Conservation (phyloP, 257 asterid genomes). For the Solanum rostratum region DNA sequence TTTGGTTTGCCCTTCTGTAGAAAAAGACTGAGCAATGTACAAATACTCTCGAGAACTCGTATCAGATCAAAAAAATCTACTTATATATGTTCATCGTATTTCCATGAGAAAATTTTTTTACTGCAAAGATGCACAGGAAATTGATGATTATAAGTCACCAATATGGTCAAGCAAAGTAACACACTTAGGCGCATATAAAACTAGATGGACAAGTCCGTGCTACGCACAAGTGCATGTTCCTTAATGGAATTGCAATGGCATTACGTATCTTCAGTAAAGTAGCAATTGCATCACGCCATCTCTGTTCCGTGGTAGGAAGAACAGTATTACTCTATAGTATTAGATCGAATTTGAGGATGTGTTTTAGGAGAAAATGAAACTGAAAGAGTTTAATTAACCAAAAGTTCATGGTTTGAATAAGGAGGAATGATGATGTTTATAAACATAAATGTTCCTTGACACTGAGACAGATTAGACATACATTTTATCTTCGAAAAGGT, state of each 20-base stretch:
- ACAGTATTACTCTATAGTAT: neutral
- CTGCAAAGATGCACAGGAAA: neutral
- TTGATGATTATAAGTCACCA: no score
- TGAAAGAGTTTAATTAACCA: no score
- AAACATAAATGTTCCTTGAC: neutral
- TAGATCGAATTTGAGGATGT: neutral
- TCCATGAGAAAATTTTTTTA: neutral
- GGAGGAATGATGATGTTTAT: neutral
- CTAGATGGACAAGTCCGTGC: no score
- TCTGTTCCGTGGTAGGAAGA: neutral
- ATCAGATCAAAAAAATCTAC: neutral
- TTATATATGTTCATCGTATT: neutral
- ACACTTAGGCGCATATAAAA: no score
- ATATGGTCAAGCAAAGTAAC: no score
- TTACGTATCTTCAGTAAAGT: neutral
- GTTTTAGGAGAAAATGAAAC: no score
- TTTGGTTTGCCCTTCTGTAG: slow-evolving; percentile 32
- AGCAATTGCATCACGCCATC: neutral
- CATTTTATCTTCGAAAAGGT: no score
- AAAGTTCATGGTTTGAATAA: no score
- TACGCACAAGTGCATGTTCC: no score
- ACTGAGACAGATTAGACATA: neutral
- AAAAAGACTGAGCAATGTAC: slow-evolving; percentile 55
- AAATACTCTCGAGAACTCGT: slow-evolving; percentile 20
- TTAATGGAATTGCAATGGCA: no score